phyloP scores from a whole-genome alignment of 305 asterid species.

The Andrographis paniculata region DNA sequence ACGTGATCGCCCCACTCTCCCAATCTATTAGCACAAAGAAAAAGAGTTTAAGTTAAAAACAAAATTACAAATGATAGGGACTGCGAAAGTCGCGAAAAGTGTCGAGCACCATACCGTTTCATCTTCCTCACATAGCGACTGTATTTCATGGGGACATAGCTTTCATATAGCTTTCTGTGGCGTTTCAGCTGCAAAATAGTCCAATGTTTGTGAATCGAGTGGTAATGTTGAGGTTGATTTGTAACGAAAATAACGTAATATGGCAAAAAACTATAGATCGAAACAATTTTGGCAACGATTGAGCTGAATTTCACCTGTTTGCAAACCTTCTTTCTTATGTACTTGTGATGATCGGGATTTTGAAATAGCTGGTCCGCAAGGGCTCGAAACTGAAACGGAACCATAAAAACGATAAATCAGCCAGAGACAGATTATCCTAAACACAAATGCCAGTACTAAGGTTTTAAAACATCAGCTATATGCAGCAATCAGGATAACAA shows the following conservation, averaged over 20 bases:
- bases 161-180: slow-evolving; percentile 59
- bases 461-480: too few relatives aligned
- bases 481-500: too few relatives aligned
- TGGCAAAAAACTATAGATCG: background rate
- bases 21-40: slow-evolving; percentile 32
- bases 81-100: background rate
- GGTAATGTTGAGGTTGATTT: background rate
- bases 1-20: slow-evolving; percentile 99
- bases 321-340: slow-evolving; percentile 63
- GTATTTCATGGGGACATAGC: slow-evolving; percentile 93
- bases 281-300: too few relatives aligned
- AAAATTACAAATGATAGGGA: slow-evolving; percentile 3
- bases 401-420: slow-evolving; percentile 12
- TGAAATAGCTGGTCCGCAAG: slow-evolving; percentile 82
- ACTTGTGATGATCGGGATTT: slow-evolving; percentile 70
- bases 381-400: slow-evolving; percentile 75
- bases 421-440: background rate
- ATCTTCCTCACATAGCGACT: slow-evolving; percentile 67
- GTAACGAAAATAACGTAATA: background rate
- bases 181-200: slow-evolving; percentile 64
- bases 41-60: background rate
- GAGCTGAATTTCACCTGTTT: slow-evolving; percentile 52
- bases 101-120: slow-evolving; percentile 48
- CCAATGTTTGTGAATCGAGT: too few relatives aligned
- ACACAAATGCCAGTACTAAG: too few relatives aligned